Percentiles rank a stretch among this genome's conserved stretches.
phyloP scores from a whole-genome alignment of 2,329 filamentous ascomycete species.

The Helotiales sp. region DNA sequence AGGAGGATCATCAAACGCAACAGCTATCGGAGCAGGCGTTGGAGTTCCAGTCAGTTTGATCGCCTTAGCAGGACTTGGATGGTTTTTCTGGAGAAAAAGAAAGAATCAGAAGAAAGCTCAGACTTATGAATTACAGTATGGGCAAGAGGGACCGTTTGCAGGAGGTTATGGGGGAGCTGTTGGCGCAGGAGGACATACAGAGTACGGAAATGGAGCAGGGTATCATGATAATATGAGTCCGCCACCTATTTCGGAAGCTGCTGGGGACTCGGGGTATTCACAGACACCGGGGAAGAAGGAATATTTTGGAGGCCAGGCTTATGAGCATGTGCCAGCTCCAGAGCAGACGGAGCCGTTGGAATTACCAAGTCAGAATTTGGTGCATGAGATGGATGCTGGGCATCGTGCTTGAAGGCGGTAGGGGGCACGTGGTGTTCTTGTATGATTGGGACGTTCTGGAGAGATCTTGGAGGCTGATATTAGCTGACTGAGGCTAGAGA shows the following conservation, averaged over 20 bases:
- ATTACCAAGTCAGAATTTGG: constrained; percentile 1
- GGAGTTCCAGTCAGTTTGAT: constrained; percentile 17
- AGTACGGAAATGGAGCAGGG: neutral
- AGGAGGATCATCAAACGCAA: constrained; percentile 2
- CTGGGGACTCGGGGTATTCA: neutral
- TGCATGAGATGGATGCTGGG: constrained; percentile 9
- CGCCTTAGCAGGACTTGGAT: constrained; percentile 12
- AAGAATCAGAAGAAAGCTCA: constrained; percentile 3
- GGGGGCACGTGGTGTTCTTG: neutral
- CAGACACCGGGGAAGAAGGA: constrained; percentile 1
- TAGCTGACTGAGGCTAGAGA: too few relatives aligned
- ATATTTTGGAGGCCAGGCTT: constrained; percentile 6
- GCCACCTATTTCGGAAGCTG: neutral
- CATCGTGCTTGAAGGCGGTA: neutral
- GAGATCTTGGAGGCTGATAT: too few relatives aligned
- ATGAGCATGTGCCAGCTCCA: constrained; percentile 1
- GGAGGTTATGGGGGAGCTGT: neutral
- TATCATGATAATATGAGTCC: constrained; percentile 1
- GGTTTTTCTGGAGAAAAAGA: constrained; percentile 11
- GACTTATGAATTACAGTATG: constrained; percentile 8
- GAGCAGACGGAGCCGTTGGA: neutral
- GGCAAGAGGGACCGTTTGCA: neutral
- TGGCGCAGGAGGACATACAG: neutral
- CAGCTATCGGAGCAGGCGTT: constrained; percentile 21
- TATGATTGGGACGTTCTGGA: too few relatives aligned